Percentiles rank a stretch among this genome's conserved stretches.
Evolutionary conservation across 495 filamentous ascomycete species (phyloP).

Genomic region (Penicillium paradoxum): DNA sequence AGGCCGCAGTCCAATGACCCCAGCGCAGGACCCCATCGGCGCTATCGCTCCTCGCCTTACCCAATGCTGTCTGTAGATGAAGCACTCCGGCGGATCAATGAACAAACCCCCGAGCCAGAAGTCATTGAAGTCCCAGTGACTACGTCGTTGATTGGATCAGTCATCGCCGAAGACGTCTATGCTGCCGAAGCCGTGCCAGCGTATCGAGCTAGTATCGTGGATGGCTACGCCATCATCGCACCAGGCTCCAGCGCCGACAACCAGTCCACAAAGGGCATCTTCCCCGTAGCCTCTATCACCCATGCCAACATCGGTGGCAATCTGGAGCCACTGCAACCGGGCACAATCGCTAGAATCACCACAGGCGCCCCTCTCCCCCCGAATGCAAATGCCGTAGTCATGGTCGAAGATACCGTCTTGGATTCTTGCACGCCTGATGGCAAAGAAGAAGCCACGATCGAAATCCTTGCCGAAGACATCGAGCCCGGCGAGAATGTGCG

Average conservation of each 20-base stretch:
- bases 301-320: constrained; percentile 69
- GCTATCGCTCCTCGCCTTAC: constrained; percentile 82
- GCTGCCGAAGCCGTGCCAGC: constrained; percentile 83
- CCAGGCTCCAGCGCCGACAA: constrained; percentile 43
- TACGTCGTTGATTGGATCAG: constrained; percentile 59
- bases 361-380: constrained; percentile 89
- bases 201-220: constrained; percentile 92
- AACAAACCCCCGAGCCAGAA: constrained; percentile 59
- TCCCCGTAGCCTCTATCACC: constrained; percentile 81
- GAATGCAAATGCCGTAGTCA: constrained; percentile 86
- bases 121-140: constrained; percentile 55
- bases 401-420: constrained; percentile 92
- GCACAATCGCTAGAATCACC: constrained; percentile 83
- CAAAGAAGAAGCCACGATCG: constrained; percentile 77
- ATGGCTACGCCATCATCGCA: constrained; percentile 80
- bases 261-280: constrained; percentile 63
- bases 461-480: constrained; percentile 75
- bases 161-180: constrained; percentile 77
- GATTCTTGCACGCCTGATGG: constrained; percentile 69
- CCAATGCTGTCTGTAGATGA: constrained; percentile 85
- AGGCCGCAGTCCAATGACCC: constrained; percentile 76
- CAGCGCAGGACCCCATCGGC: constrained; percentile 64
- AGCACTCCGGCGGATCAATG: constrained; percentile 64
- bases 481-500: constrained; percentile 80
- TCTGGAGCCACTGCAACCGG: constrained; percentile 55